Percentiles rank a stretch among this genome's conserved stretches.
These are phyloP conservation scores for Batkoa obscura DNA, from an alignment of 371 early-diverging fungal species.

Conservation along the genomic window DNA sequence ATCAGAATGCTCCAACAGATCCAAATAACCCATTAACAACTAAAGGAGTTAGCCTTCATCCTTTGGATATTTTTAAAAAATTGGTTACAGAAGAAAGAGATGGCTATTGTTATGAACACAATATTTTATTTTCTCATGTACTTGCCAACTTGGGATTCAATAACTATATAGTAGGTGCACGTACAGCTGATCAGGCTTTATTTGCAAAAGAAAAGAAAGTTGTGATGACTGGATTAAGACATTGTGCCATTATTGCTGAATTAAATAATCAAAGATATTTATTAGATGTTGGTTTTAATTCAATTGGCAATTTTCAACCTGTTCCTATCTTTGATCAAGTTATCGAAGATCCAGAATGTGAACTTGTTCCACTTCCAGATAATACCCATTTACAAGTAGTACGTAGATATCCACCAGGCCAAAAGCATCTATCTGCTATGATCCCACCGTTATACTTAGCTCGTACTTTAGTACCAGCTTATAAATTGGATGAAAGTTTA, in stretches of 20 bases:
- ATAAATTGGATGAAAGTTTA: background rate
- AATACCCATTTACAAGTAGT: background rate
- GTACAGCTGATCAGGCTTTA: background rate
- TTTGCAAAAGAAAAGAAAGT: background rate
- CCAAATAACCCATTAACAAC: background rate
- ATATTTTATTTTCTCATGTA: background rate
- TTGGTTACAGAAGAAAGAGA: background rate
- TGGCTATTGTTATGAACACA: background rate
- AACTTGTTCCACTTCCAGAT: background rate
- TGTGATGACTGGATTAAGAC: background rate
- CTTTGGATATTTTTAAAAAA: background rate
- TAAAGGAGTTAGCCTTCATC: too few species aligned
- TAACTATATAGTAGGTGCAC: background rate
- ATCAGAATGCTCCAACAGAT: background rate
- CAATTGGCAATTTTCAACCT: background rate
- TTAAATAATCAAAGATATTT: background rate
- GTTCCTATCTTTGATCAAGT: background rate
- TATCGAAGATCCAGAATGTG: background rate
- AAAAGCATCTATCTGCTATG: background rate
- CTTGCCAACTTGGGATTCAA: background rate
- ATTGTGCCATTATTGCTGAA: background rate
- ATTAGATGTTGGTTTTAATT: background rate
- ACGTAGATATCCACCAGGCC: background rate
- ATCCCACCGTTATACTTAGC: background rate
- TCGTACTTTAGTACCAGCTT: background rate